Evolutionary conservation across 805 yeast genomes (phyloP), one percentile per base, ranked within the genome.

Genomic region (Saccharomyces mikatae): DNA sequence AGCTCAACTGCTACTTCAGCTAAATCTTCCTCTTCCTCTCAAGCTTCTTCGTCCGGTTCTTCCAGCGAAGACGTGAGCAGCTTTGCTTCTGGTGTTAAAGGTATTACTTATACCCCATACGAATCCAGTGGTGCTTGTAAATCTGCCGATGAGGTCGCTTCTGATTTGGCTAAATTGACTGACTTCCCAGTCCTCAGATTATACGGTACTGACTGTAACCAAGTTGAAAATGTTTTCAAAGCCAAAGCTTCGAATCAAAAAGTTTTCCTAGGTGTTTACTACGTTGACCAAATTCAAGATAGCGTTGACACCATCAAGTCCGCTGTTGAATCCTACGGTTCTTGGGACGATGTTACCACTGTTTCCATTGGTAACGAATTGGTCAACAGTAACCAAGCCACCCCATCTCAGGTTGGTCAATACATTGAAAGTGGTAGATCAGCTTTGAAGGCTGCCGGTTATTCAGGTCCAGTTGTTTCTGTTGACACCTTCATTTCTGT

Each of bases 401-500:
- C 85, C 57, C 86, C 84, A 58, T 68, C 79, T 62, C 88, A 89
- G 79, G 79, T 94, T 61, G 76, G 76, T 59, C 56, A 70, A 49
- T 87, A 86, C 80, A 79, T 91, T 61, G 54, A 73, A 54, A 62
- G 80, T 56, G 97, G 85, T 71, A 90, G 82, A 74, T 53, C 87
- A 57, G 87, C 86, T 66, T 82, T 92, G 71, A 67, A 74, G 22
- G 66, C 87, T 60, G 87, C 90, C 62, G 97, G 97, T 76, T 94
- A 88, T 88, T 63, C 79, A 56, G 99, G 99, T 70, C 82, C 88
- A 60, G 95, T 94, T 71, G 97, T 91, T 63, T 76, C 96, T 53
- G 97, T 89, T 66, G 99, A 94, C 78, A 92, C 98, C 62, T 92
- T 89, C 76, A 86, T 91, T 76, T 97, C 98, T 66, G 84, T 87